Percentiles rank a stretch among this genome's conserved stretches.
phyloP scores from a whole-genome alignment of 2,329 filamentous ascomycete genomes.

The Curvularia sp. region DNA sequence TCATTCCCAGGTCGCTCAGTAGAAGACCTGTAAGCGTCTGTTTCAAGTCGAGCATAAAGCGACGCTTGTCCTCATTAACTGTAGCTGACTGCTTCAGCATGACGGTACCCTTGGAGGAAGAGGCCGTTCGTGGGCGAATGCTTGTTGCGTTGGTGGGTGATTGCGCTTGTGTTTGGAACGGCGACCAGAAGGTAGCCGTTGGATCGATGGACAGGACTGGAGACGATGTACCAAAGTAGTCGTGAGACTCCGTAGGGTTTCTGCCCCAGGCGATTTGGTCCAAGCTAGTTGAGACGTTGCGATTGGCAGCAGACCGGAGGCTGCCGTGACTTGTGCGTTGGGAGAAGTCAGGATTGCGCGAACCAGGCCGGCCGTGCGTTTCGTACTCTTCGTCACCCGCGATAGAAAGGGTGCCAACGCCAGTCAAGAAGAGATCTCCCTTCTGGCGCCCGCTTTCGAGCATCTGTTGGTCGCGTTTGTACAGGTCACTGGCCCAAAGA shows the following conservation, averaged over 20 bases:
- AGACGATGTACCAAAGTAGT: conserved; percentile 73
- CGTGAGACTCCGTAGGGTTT: conserved; percentile 73
- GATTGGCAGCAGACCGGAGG: conserved; percentile 64
- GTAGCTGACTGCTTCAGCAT: conserved; percentile 64
- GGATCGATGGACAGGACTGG: conserved; percentile 77
- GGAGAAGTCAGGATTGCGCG: conserved; percentile 54
- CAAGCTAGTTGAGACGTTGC: conserved; percentile 73
- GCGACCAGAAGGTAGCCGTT: conserved; percentile 86
- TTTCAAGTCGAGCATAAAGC: conserved; percentile 79
- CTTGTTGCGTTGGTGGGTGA: conserved; percentile 69
- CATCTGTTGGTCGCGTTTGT: conserved; percentile 74
- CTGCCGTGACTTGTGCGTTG: conserved; percentile 64
- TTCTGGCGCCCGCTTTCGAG: conserved; percentile 62
- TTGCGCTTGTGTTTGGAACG: conserved; percentile 73
- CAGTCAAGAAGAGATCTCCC: conserved; percentile 57
- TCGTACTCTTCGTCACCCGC: conserved; percentile 58
- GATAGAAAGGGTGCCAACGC: conserved; percentile 58
- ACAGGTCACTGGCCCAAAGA: conserved; percentile 91
- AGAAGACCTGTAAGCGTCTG: conserved; percentile 83
- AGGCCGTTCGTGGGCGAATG: conserved; percentile 69
- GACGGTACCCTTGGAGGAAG: conserved; percentile 72
- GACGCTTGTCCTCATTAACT: conserved; percentile 72
- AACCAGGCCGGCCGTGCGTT: conserved; percentile 47
- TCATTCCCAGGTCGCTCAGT: conserved; percentile 85
- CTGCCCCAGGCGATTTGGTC: conserved; percentile 70